Percentiles rank a stretch among this genome's conserved stretches.
Conservation (phyloP, 140 eudicot species). For the Stevia rebaudiana region DNA sequence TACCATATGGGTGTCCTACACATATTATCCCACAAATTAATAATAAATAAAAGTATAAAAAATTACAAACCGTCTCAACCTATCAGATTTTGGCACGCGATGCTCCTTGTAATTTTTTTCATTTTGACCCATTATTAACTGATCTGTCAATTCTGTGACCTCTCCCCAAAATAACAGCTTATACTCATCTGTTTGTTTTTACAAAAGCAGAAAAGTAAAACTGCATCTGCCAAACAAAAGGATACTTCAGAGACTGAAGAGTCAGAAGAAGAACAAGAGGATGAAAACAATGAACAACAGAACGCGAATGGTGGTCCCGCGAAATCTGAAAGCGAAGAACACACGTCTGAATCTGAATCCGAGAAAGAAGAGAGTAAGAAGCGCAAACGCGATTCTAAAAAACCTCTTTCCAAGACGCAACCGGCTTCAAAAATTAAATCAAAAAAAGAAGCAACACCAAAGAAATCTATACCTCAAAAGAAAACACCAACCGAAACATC, state of each 20-base stretch:
- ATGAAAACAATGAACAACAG: constrained; percentile 31
- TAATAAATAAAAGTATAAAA: background rate
- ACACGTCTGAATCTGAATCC: constrained; percentile 48
- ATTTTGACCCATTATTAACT: background rate
- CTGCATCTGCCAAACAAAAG: constrained; percentile 31
- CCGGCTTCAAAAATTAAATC: constrained; percentile 44
- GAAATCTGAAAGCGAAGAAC: constrained; percentile 54
- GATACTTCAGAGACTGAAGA: constrained; percentile 43
- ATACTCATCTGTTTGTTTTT: constrained; percentile 5
- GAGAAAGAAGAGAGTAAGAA: constrained; percentile 46
- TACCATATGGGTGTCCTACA: background rate
- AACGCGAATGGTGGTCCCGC: constrained; percentile 47
- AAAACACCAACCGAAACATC: constrained; percentile 50
- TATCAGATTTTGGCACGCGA: background rate
- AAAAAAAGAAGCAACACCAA: constrained; percentile 36
- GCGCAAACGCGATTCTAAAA: constrained; percentile 39
- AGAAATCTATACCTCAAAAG: constrained; percentile 44
- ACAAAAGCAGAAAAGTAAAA: constrained; percentile 44
- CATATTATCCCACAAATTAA: background rate
- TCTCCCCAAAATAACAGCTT: background rate
- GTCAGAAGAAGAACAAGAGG: constrained; percentile 41
- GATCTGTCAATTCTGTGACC: background rate
- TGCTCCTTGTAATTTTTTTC: background rate
- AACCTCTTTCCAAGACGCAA: constrained; percentile 39
- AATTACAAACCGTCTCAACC: background rate